Evolutionary conservation across 2,329 filamentous ascomycete species (phyloP), one percentile per base, ranked within the genome.

Genomic region (Apiospora sp.): DNA sequence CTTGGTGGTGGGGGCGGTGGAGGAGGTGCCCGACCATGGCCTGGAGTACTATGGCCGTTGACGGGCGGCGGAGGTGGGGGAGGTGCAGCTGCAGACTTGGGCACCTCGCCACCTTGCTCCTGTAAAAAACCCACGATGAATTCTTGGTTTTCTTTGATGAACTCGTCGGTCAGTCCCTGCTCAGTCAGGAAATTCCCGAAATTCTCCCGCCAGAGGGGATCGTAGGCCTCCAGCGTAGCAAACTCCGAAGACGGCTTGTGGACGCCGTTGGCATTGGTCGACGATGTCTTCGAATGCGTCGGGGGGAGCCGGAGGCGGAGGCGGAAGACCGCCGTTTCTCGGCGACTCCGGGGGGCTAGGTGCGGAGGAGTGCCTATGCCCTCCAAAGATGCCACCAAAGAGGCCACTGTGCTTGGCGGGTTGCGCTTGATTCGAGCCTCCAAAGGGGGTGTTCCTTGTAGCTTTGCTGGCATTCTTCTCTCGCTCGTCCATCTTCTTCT

Each of bases 401-500:
- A 92, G 80, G 27, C 85, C 82, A 73, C 83, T 80, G 76, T 85
- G 81, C 71, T 81, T 84, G 75, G 86, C 83, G 64, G 83, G 79
- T 82, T 85, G 69, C 81, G 85, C 84, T 30, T 82, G 79, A 30
- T 58, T 67, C 44, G 83, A 76, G 69, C 88, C 88, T 72, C 88
- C 90, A 78, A 97, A 98, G 0, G 93, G 92, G 46, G 93, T 96
- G 75, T 91, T 88, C 81, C 87, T 91, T 3, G 95, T 98, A 75
- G 92, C 91, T 85, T 97, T 97, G 85, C 92, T 96, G 54, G 95
- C 96, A 84, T 96, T 95, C 89, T 97, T 98, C 85, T 98, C 95
- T 76, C 95, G 89, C 80, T 98, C 95, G 78, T 96, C 92, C 89
- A 99, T 94, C 87, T 98, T 98, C 88, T 98, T 98, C 83, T 95